Evolutionary conservation across 257 asterid genomes (phyloP), one percentile per base, ranked within the genome.

Genomic region (Jacaranda mimosifolia): DNA sequence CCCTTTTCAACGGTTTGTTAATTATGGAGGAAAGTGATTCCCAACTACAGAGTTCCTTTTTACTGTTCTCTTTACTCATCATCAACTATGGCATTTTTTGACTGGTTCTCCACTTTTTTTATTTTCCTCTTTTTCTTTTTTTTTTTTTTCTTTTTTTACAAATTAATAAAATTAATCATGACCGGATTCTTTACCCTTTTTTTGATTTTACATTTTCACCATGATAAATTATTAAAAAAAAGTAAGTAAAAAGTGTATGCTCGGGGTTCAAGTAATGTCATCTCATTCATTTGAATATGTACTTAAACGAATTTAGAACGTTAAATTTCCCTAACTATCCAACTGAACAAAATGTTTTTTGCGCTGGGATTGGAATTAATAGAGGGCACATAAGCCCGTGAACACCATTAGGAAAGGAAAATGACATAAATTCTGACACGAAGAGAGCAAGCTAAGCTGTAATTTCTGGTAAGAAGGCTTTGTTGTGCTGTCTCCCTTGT

Each of bases 1-100:
- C 46, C 69, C 67, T 45, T 63, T 71, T 79, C 58, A 77, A 72
- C 82, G 72, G 80, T 51, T 77, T 58, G 70, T 63, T 81, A 72
- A 63, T 70, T 13, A 79, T 67, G 17, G 43, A 13, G 12, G 8
- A 57, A 75, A 71, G 72, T 68, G 62, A 63, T 43, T 56, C 72
- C 60, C 3, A 60, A 17, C 55, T 19, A 56, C 76, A 71, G 55
- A 19, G 1, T 51, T 6, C 69, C 76, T 70, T 79, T 76, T 51
- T 53, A 59, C 64, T 60, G 32, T 57, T 35, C 32, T 21, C 74
- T 46, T 73, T 68, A 9, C 64, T 38, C 32, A 19, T 68, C 14
- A 8, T 15, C 43, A 56, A 21, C 38, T 35, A 46, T 73, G 55
- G 7, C 55, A 21, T 14, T 75, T 64, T 63, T 59, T 65, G 79